phyloP scores from a whole-genome alignment of 306 rosid species.

The Luffa acutangula region DNA sequence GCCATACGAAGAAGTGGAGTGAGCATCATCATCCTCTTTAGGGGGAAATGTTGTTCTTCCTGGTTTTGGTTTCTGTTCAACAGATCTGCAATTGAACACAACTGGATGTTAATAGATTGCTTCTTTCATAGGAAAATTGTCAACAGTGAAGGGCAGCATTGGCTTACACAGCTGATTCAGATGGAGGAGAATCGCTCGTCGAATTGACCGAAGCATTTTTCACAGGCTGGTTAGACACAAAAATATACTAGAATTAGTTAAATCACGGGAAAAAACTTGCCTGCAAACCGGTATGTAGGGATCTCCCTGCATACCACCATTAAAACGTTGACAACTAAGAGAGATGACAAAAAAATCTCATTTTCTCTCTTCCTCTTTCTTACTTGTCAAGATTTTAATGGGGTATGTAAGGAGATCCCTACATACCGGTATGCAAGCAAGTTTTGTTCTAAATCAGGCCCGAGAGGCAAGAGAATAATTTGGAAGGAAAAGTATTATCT shows the following conservation, averaged over 20 bases:
- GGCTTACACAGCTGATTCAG: constrained; percentile 48
- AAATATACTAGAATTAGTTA: constrained; percentile 7
- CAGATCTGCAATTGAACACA: constrained; percentile 35
- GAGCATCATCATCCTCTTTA: constrained; percentile 65
- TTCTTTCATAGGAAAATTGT: neutral
- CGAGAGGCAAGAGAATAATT: constrained; percentile 1
- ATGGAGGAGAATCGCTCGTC: constrained; percentile 23
- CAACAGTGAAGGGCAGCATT: neutral
- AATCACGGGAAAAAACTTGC: too few relatives aligned
- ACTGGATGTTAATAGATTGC: neutral
- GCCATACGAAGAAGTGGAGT: constrained; percentile 75
- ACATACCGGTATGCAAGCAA: too few relatives aligned
- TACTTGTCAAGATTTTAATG: too few relatives aligned
- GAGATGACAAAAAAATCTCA: too few relatives aligned
- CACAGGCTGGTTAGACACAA: constrained; percentile 30
- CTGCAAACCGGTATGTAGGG: too few relatives aligned
- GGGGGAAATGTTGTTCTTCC: constrained; percentile 23
- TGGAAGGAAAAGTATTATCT: neutral
- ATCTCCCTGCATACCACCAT: too few relatives aligned
- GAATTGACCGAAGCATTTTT: constrained; percentile 29
- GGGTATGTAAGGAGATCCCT: too few relatives aligned
- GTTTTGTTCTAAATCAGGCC: too few relatives aligned
- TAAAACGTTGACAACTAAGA: too few relatives aligned
- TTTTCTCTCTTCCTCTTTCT: too few relatives aligned
- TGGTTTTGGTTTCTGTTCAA: constrained; percentile 36